Evolutionary conservation across 306 rosid genomes (phyloP), one percentile per base, ranked within the genome.

Genomic region (Herpetospermum pedunculosum): DNA sequence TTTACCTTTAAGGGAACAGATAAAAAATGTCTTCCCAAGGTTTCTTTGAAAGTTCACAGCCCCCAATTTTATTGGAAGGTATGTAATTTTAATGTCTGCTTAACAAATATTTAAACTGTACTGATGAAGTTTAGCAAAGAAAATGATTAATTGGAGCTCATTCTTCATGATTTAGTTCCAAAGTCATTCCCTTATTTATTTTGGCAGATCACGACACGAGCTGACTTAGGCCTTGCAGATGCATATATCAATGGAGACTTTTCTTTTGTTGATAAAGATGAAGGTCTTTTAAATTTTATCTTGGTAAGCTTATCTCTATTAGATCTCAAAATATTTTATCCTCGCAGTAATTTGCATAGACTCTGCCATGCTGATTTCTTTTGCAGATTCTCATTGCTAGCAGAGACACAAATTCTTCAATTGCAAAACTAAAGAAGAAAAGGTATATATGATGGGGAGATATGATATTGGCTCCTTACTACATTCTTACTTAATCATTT

Each of bases 31-130:
- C 37, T 60, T 37, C 75, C 80, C 10, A 84, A 83, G 81, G 62
- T 88, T 73, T 86, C 76, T 43, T 44, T 92, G 57, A 86, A 82
- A 80, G 76, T 92, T 83, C 92, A 85, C 74, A 82, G 14, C 84
- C 93, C 97, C 3, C 98, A 90, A 65, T 92, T 92, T 81, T 92
- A 92, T 83, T 90, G 97, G 98, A 92, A 92, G 96, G 98, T 90
- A 73, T 37, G 59, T 49, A 46, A 75, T 43, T 52, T 29, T 62
- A 3, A 16, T 53, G 35, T 44, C 52, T 19, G 34, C 57, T 8
- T 26, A 3, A 29, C n/a, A n/a, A n/a, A 21, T 53, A 70, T 44
- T 46, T 43, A 6, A 37, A 35, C 23, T 34, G 21, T 34, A 18
- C 12, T 6, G 26, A 18, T 18, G 40, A 63, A 63, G 70, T 55